Base-by-base conservation (phyloP, 2,329 filamentous ascomycete genomes). In the Boeremia exigua region DNA sequence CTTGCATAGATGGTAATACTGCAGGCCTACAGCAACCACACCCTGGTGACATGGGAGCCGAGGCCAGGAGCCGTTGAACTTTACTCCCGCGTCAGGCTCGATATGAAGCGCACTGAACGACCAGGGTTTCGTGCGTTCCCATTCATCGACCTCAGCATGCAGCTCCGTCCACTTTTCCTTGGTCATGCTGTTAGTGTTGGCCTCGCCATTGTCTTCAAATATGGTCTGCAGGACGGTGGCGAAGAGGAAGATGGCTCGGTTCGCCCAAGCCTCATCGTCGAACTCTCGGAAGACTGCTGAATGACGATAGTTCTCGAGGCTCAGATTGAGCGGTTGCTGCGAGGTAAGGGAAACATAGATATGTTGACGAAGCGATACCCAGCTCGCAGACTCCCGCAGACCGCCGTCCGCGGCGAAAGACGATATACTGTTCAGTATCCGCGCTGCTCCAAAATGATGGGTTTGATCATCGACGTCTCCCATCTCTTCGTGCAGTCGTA, bases 401-500 rank as follows among this genome's bases (percentile, higher is more conserved):
- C 76, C 76, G 8, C 76, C 76, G 28, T 75, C 67, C 3, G 68
- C 66, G 2, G 72, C 72, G 23, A 78, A 77, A 1, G 71, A 66
- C 0, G 75, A 72, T 5, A 77, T 75, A 7, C 65, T 72, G 43
- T 77, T 76, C 0, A 79, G 63, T 0, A 79, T 74, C 7, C 74
- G 72, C 0, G 73, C 70, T 2, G 74, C 74, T 1, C 77, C 77
- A 28, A 75, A 69, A 12, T 78, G 74, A 47, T 79, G 75, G 37
- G 71, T 76, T 14, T 73, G 69, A 15, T 75, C 68, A 49, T 79
- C 77, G 3, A 68, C 62, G 30, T 75, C 71, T 23, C 73, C 72
- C 71, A 75, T 75, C 51, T 82, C 81, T 61, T 82, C 81, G 48
- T 82, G 81, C 5, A 82, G 71, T 0, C 81, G 76, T 17, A 82